Evolutionary conservation across 2,329 filamentous ascomycete species (phyloP).

Genomic region (Lasiodiplodia sp.): DNA sequence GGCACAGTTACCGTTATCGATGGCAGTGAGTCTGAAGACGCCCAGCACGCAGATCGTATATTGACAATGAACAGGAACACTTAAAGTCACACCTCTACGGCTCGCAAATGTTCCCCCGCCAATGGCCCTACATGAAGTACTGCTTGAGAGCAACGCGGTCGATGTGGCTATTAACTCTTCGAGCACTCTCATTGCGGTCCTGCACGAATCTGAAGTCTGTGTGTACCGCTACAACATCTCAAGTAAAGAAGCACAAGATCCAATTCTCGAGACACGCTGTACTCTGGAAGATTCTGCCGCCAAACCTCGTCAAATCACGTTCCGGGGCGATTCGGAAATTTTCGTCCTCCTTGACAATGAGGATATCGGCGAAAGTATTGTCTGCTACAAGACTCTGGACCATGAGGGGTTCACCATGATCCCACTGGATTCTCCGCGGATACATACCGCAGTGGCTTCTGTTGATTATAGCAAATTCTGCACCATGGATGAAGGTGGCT

Average conservation of each 20-base stretch:
- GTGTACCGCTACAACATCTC: conserved; percentile 74
- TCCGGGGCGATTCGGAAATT: conserved; percentile 50
- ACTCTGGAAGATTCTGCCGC: conserved; percentile 30
- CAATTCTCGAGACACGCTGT: conserved; percentile 32
- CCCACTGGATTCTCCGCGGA: neutral
- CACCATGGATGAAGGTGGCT: conserved; percentile 6
- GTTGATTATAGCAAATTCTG: conserved; percentile 27
- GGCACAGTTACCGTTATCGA: conserved; percentile 86
- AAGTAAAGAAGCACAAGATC: conserved; percentile 58
- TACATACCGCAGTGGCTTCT: conserved; percentile 20
- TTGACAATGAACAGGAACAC: conserved; percentile 50
- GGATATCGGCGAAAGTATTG: conserved; percentile 34
- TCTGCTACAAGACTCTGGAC: conserved; percentile 19
- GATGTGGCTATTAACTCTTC: conserved; percentile 73
- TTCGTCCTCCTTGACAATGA: conserved; percentile 47
- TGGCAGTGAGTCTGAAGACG: conserved; percentile 61
- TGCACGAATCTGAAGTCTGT: conserved; percentile 72
- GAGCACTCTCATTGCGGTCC: conserved; percentile 66
- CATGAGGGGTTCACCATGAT: conserved; percentile 6
- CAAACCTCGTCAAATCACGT: conserved; percentile 56
- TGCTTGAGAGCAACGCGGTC: conserved; percentile 66
- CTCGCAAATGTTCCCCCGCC: conserved; percentile 89
- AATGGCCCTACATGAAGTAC: conserved; percentile 83
- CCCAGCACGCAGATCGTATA: neutral
- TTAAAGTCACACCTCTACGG: conserved; percentile 87